Base-by-base conservation (phyloP, 1,284 basidiomycete genomes). In the Ustanciosporium gigantosporum region DNA sequence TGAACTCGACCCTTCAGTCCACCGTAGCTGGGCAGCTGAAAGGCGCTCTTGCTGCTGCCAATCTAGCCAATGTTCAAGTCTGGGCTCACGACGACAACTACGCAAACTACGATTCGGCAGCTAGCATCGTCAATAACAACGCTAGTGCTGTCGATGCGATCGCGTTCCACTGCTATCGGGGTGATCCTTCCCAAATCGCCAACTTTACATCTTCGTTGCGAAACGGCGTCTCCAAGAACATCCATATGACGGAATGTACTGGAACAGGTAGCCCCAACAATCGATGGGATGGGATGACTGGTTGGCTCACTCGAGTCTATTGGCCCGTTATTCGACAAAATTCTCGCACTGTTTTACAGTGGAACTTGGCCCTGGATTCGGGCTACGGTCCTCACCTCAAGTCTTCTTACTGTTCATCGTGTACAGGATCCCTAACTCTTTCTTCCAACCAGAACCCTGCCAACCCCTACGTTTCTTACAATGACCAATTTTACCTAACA, bases 21-120 rank as follows among this genome's bases (percentile, higher is more conserved):
- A 36, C 50, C 27, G 25, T 67, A 3, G 60, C 66, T 0, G 21
- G 25, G 2, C 35, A 38, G 16, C 43, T 73, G 16, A 60, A 64
- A 20, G 25, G n/a, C 6, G 31, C 51, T 29, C 40, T 73, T 11
- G 41, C 41, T 0, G 15, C 16, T 6, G 29, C 43, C 9, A 43
- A 46, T 11, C 35, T 60, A 19, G 23, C 19, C 3, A 24, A 17
- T 8, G 40, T 66, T 16, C 56, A 68, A 31, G 35, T 68, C n/a
- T 62, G 69, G 53, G 70, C 35, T 2, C 66, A 73, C 36, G 67
- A 70, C 31, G 53, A 70, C 50, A 73, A 70, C 47, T 71, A 42
- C 11, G 20, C 40, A 3, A 41, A 39, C 34, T 69, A 47, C 40
- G 32, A 48, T 14, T 36, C 9, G 5, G 70, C 68, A 7, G 61